Evolutionary conservation across 106 monocot genomes (phyloP), one percentile per base, ranked within the genome.

Genomic region (Iris macrosiphon): DNA sequence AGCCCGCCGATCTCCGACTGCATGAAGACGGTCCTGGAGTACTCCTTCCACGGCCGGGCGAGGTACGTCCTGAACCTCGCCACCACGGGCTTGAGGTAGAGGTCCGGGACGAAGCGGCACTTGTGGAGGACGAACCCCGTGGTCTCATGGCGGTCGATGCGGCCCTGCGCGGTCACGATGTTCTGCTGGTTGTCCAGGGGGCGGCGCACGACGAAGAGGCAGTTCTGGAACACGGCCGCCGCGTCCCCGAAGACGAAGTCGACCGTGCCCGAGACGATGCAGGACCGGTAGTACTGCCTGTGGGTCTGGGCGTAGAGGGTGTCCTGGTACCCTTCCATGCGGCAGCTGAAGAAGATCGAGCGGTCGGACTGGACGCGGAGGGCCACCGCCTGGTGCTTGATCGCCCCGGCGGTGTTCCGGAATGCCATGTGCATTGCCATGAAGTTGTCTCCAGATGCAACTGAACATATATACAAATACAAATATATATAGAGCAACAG

Each of bases 231-330:
- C 57, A 92, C 57, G 40, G 83, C 87, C 27, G 87, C 55, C 19
- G 92, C 82, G 75, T 92, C 86, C 9, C 92, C 92, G 69, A 87
- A 87, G 58, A 92, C 75, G 68, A 87, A 83, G 56, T 92, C 87
- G 31, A 92, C 55, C 35, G 85, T 82, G 52, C 92, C 92, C 52
- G 70, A 34, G 72, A 92, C 80, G 70, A 80, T 41, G 59, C 92
- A 92, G 53, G 64, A 59, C 10, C 79, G 69, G 77, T 92, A 92
- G 73, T 79, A 92, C 45, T 92, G 92, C 34, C 79, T 70, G 74
- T 73, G 71, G 7, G 80, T 59, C 19, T 87, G 73, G 24, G 83
- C 83, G 66, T 74, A 82, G 31, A 92, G 76, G 18, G 92, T 92
- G 79, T 82, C 87, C 53, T 92, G 92, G 73, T 77, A 80, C 44